Evolutionary conservation across 225 moss, liverwort and hornwort species (phyloP), one percentile per base, ranked within the genome.

Genomic region (Lunularia cruciata): DNA sequence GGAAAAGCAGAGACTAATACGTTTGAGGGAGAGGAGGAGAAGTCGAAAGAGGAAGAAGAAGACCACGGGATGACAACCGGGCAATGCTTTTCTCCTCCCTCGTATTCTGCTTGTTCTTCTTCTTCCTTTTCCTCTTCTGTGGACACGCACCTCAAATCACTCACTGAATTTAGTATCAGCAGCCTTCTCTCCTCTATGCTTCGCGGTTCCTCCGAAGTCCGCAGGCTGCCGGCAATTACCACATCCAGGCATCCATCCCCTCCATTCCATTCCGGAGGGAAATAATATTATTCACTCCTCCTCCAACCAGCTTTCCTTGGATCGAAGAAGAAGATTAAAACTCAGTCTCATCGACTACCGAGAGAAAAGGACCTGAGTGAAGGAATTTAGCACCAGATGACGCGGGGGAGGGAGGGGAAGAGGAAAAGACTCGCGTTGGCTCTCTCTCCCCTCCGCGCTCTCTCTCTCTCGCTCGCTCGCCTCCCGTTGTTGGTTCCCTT

Each of bases 71-170:
- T 25, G 11, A 61, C 42, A 25, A 40, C 35, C n/a, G n/a, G 23
- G 25, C 22, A 30, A 42, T 28, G 43, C 63, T 46, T 64, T 46
- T 64, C 45, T n/a, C n/a, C n/a, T n/a, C n/a, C n/a, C n/a, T n/a
- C n/a, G n/a, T n/a, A n/a, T n/a, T n/a, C n/a, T n/a, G n/a, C n/a
- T n/a, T n/a, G n/a, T n/a, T n/a, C n/a, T n/a, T n/a, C n/a, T n/a
- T n/a, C n/a, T n/a, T n/a, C n/a, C 63, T 46, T 64, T 46, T 64
- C 45, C 46, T 64, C 45, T 45, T 64, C 45, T 46, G 46, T 46
- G 63, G 63, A 64, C 43, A 64, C 45, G 12, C 7, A 64, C 46
- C 63, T 64, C 45, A 19, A 64, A 64, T 64, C 63, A 28, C 28
- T 45, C 16, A 64, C 63, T 39, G 46, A 46, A 64, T 64, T 64